A percentile compares a stretch with the other conserved stretches of the same genome.
phyloP scores from a whole-genome alignment of 768 basidiomycete species.

The Mycena crocata region DNA sequence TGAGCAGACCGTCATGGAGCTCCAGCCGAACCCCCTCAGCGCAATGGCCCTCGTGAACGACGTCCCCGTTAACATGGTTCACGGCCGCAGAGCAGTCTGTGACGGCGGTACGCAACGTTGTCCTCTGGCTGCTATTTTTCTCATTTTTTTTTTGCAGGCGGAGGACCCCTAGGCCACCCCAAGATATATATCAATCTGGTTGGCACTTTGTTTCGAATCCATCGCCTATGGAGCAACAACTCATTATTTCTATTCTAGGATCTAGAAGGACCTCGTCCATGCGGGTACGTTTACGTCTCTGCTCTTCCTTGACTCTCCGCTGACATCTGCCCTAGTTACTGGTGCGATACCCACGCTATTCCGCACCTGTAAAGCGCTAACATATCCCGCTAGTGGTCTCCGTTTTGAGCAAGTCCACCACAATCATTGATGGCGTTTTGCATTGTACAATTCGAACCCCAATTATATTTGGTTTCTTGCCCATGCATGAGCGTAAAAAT shows the following conservation, averaged over 20 bases:
- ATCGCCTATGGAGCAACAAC: constrained; percentile 2
- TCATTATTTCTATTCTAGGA: constrained; percentile 65
- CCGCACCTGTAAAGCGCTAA: not conserved
- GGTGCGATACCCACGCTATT: constrained; percentile 36
- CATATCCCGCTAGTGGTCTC: constrained; percentile 73
- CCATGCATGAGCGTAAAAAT: constrained; percentile 57
- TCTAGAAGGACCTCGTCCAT: constrained; percentile 86
- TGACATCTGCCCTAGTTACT: constrained; percentile 45
- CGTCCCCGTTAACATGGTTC: constrained; percentile 86
- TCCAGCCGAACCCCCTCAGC: constrained; percentile 90
- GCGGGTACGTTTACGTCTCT: constrained; percentile 75
- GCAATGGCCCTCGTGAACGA: constrained; percentile 91
- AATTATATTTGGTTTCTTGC: constrained; percentile 35
- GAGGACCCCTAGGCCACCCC: constrained; percentile 95
- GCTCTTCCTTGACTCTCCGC: constrained; percentile 33
- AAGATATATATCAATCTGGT: constrained; percentile 97
- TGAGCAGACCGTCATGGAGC: constrained; percentile 89
- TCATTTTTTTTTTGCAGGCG: constrained; percentile 63
- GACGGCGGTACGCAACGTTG: constrained; percentile 84
- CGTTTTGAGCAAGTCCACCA: constrained; percentile 90
- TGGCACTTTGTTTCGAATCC: constrained; percentile 43
- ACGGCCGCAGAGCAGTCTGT: constrained; percentile 89
- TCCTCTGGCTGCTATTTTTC: constrained; percentile 9
- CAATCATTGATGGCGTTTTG: constrained; percentile 62
- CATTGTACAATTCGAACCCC: constrained; percentile 25